Evolutionary conservation across 257 asterid species (phyloP), one percentile per base, ranked within the genome.

Genomic region (Nicotiana sylvestris): DNA sequence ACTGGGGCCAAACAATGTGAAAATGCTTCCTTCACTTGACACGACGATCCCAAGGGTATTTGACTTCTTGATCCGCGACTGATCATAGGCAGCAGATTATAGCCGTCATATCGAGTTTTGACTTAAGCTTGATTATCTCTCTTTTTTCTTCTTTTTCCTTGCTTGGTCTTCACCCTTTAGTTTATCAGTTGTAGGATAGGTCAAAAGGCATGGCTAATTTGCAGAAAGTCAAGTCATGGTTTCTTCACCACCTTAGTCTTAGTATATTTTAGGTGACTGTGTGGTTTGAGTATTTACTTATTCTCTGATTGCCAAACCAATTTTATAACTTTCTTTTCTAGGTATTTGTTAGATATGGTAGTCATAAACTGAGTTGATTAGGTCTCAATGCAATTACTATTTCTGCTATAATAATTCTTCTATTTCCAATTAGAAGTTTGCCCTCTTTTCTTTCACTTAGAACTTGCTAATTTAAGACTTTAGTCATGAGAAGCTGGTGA

Each of bases 1-100:
- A 88, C 77, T 88, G 88, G 95, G 97, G 95, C 85, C 89, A 67
- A 90, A 87, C 58, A 81, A 86, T 1, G 58, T 88, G 77, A 93
- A 93, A 85, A 90, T 90, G 91, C 91, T 82, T 76, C 93, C 91
- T 55, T 29, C 78, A 88, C 77, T 39, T 86, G 72, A 87, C 74
- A 49, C 1, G 67, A 51, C 53, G 66, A 5, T 51, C 39, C 29
- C 27, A 21, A 25, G 37, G 64, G 51, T 46, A 32, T 39, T 27
- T 46, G 39, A 32, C 39, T 55, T 70, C 17, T 53, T 43, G 11
- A 43, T 43, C 49, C 11, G 49, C 49, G 49, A 43, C 11, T 43
- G 49, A 43, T 43, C 49, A 43, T 43, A 8, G 49, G 11, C 49
- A 43, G 49, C 35, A 67, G 64, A 51, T 64, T 39, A 13, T 43